Evolutionary conservation across 495 filamentous ascomycete genomes (phyloP).

Genomic region (Ramalina peruviana): DNA sequence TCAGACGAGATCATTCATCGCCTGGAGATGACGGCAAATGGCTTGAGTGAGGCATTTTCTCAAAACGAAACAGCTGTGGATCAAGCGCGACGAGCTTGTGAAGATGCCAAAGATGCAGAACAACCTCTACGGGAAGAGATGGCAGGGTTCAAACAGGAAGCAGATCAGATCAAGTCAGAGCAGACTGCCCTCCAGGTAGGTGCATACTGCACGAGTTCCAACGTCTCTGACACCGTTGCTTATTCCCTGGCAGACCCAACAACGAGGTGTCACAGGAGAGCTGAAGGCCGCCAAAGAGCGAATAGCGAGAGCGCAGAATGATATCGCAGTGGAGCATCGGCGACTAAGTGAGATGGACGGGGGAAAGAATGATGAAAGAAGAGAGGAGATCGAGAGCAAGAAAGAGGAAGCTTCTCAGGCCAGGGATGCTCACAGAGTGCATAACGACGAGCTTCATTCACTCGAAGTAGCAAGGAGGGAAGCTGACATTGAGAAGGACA

Average conservation of each 20-base stretch:
- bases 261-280: constrained; percentile 35
- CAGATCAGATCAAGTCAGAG: constrained; percentile 28
- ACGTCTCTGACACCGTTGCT: constrained; percentile 1
- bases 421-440: constrained; percentile 20
- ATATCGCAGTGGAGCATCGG: constrained; percentile 33
- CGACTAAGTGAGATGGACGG: constrained; percentile 39
- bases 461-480: constrained; percentile 26
- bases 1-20: constrained; percentile 27
- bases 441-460: constrained; percentile 14
- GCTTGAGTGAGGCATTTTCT: constrained; percentile 29
- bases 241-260: constrained; percentile 28
- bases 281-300: constrained; percentile 29
- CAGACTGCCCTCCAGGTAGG: constrained; percentile 34
- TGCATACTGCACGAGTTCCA: not conserved
- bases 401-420: constrained; percentile 22
- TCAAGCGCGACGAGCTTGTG: constrained; percentile 39
- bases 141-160: constrained; percentile 24
- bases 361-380: constrained; percentile 35
- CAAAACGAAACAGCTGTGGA: constrained; percentile 33
- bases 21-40: constrained; percentile 26
- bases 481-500: constrained; percentile 22
- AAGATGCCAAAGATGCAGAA: constrained; percentile 34
- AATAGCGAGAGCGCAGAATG: constrained; percentile 26
- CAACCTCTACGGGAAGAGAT: constrained; percentile 31
- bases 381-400: constrained; percentile 32